These are phyloP conservation scores for Stereum hirsutum DNA, from an alignment of 1,284 basidiomycete genomes.

Conservation along the genomic window DNA sequence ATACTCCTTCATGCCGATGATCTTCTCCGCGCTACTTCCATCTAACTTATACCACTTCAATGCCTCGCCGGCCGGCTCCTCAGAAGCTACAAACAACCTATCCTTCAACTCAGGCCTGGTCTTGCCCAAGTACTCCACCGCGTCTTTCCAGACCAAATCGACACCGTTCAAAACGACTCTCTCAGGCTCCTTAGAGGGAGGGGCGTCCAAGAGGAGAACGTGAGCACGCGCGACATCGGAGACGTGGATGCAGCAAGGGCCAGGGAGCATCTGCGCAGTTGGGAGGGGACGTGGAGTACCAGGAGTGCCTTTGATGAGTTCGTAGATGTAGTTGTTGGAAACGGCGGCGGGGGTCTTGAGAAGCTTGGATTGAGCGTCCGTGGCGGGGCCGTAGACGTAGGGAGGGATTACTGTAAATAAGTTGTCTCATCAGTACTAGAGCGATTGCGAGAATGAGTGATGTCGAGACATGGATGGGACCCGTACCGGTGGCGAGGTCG, in stretches of 20 bases:
- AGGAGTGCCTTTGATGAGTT: slow-evolving; percentile 1
- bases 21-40: background rate
- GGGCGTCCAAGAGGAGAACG: slow-evolving; percentile 1
- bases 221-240: slow-evolving; percentile 4
- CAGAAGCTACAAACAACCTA: background rate
- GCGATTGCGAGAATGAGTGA: background rate
- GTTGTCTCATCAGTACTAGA: no score
- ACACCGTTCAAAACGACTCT: slow-evolving; percentile 1
- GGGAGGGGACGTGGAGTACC: background rate
- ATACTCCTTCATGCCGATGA: slow-evolving; percentile 11
- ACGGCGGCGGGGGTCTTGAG: background rate
- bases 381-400: background rate
- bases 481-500: slow-evolving; percentile 13
- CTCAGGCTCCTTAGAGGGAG: background rate
- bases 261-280: background rate
- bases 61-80: background rate
- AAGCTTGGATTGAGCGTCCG: background rate
- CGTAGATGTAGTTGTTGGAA: background rate
- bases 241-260: slow-evolving; percentile 2
- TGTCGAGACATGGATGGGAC: background rate
- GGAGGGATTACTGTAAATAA: background rate
- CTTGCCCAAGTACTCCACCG: background rate
- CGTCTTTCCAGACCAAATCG: background rate
- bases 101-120: slow-evolving; percentile 2
- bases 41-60: background rate